phyloP scores from a whole-genome alignment of 140 eudicot species.

The Senecio squalidus region DNA sequence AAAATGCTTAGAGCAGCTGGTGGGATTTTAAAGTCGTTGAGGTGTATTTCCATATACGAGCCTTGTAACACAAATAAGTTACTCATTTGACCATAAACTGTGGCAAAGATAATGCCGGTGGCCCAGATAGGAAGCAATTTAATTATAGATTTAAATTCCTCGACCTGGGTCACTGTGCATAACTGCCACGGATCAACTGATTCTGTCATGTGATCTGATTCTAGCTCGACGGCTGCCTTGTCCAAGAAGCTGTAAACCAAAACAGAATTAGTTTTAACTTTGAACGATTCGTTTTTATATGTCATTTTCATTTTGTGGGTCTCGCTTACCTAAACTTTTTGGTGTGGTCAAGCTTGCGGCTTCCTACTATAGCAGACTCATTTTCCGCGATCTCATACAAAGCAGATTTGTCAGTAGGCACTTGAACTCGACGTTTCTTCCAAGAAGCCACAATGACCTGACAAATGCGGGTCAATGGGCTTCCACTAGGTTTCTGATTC shows the following conservation, averaged over 20 bases:
- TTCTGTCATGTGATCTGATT: slow-evolving; percentile 40
- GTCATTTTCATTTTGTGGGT: not conserved
- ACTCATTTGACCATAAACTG: slow-evolving; percentile 82
- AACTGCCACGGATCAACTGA: slow-evolving; percentile 52
- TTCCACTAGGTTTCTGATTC: slow-evolving; percentile 72
- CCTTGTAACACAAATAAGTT: slow-evolving; percentile 81
- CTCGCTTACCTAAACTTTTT: slow-evolving; percentile 46
- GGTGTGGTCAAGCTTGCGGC: slow-evolving; percentile 79
- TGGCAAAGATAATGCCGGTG: slow-evolving; percentile 60
- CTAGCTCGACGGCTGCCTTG: slow-evolving; percentile 66
- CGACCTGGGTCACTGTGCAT: slow-evolving; percentile 80
- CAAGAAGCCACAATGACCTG: slow-evolving; percentile 70
- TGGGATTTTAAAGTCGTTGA: slow-evolving; percentile 44
- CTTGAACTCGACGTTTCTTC: slow-evolving; percentile 40
- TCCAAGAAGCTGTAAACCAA: slow-evolving; percentile 58
- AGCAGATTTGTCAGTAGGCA: slow-evolving; percentile 46
- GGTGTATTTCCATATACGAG: slow-evolving; percentile 47
- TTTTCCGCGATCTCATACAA: slow-evolving; percentile 58
- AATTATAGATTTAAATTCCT: slow-evolving; percentile 66
- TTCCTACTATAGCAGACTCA: slow-evolving; percentile 56
- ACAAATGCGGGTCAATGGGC: slow-evolving; percentile 71
- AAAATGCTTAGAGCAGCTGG: slow-evolving; percentile 68
- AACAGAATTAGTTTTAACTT: not conserved
- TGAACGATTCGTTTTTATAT: not conserved
- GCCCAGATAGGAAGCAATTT: slow-evolving; percentile 80